phyloP scores from a whole-genome alignment of 2,329 filamentous ascomycete genomes.

The Hymenoscyphus salicellus region DNA sequence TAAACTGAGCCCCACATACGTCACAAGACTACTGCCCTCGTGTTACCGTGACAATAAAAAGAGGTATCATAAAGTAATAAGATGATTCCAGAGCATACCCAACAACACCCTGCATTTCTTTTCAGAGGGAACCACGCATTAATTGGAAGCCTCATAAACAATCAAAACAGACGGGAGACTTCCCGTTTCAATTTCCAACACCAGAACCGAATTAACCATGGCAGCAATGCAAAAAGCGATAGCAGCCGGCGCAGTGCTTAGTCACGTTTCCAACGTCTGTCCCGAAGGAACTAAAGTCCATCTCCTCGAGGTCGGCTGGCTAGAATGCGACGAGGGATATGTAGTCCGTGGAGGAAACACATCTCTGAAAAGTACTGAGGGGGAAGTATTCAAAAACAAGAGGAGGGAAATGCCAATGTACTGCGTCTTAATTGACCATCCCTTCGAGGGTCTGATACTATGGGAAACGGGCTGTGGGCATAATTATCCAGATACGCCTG shows the following conservation, averaged over 20 bases:
- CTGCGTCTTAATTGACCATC: conserved; percentile 30
- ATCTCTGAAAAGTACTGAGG: conserved; percentile 24
- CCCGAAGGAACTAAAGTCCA: conserved; percentile 47
- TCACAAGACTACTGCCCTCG: too few relatives aligned
- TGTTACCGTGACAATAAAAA: too few relatives aligned
- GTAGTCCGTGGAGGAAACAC: conserved; percentile 30
- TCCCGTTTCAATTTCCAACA: neutral
- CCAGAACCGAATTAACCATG: conserved; percentile 16
- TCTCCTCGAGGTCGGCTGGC: conserved; percentile 44
- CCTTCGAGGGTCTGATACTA: conserved; percentile 29
- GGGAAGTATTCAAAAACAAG: conserved; percentile 26
- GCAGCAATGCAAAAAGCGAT: conserved; percentile 29
- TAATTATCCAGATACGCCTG: conserved; percentile 35
- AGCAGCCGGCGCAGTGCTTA: conserved; percentile 25
- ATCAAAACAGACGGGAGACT: too few relatives aligned
- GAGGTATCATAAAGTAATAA: too few relatives aligned
- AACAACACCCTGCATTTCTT: too few relatives aligned
- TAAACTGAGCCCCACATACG: too few relatives aligned
- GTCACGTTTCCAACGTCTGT: conserved; percentile 35
- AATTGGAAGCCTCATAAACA: too few relatives aligned
- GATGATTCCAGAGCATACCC: too few relatives aligned
- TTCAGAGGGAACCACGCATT: too few relatives aligned
- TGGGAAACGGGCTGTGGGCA: conserved; percentile 31
- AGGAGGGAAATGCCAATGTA: conserved; percentile 30
- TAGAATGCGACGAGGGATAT: conserved; percentile 48